phyloP scores from a whole-genome alignment of 2,329 filamentous ascomycete species.

The Colletotrichum paranaense region DNA sequence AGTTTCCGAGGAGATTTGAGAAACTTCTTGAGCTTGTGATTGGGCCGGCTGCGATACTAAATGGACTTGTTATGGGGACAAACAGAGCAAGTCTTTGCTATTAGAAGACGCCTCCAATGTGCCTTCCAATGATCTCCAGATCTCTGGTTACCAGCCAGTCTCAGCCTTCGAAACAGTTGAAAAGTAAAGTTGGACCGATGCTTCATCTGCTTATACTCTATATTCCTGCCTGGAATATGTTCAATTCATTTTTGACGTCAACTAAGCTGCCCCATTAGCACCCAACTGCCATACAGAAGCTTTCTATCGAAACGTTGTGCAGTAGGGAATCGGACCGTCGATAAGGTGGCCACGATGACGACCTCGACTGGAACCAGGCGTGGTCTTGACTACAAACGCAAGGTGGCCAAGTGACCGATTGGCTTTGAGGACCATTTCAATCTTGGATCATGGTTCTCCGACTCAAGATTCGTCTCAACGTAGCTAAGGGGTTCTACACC shows the following conservation, averaged over 20 bases:
- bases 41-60: too few relatives aligned
- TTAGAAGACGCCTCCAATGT: too few relatives aligned
- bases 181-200: too few relatives aligned
- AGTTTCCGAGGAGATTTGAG: too few relatives aligned
- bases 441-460: neutral
- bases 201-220: neutral
- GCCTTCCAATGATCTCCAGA: neutral
- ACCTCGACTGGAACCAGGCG: neutral
- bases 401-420: neutral
- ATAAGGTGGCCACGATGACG: neutral
- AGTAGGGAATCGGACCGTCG: neutral
- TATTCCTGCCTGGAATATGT: neutral
- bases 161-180: too few relatives aligned
- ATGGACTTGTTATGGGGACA: too few relatives aligned
- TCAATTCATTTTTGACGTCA: neutral
- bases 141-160: neutral
- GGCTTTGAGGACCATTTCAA: neutral
- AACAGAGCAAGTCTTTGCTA: too few relatives aligned
- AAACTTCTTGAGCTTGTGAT: too few relatives aligned
- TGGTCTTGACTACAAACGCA: too few relatives aligned
- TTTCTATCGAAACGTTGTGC: neutral
- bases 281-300: too few relatives aligned
- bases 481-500: neutral
- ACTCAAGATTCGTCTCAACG: neutral
- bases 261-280: neutral